phyloP scores from a whole-genome alignment of 352 stramenopile genomes.

The Globisporangium alternatum region DNA sequence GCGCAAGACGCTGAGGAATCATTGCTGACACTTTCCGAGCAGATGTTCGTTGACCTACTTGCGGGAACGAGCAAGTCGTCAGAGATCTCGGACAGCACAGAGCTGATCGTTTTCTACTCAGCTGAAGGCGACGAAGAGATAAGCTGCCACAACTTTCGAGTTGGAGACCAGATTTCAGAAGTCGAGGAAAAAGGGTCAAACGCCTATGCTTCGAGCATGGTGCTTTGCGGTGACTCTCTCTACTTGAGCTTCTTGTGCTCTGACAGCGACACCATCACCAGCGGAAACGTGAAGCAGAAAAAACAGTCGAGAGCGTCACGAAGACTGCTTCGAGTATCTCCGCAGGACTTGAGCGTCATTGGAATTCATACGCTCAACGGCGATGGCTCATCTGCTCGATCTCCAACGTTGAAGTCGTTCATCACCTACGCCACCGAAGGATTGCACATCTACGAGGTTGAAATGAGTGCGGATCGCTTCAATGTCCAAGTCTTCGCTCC shows the following conservation, averaged over 20 bases:
- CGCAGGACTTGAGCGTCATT: slow-evolving; percentile 14
- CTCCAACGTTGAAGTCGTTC: slow-evolving; percentile 21
- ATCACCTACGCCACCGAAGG: slow-evolving; percentile 52
- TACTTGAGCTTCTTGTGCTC: slow-evolving; percentile 47
- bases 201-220: slow-evolving; percentile 47
- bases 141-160: slow-evolving; percentile 22
- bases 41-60: slow-evolving; percentile 29
- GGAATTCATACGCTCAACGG: slow-evolving; percentile 4
- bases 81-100: slow-evolving; percentile 23
- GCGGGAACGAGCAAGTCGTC: slow-evolving; percentile 12
- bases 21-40: slow-evolving; percentile 17
- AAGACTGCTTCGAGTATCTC: slow-evolving; percentile 27
- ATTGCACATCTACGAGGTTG: slow-evolving; percentile 50
- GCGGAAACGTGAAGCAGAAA: slow-evolving; percentile 14
- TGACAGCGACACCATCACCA: slow-evolving; percentile 14
- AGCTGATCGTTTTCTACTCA: slow-evolving; percentile 29
- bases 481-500: slow-evolving; percentile 37
- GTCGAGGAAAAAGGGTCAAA: slow-evolving; percentile 27
- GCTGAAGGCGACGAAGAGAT: slow-evolving; percentile 15
- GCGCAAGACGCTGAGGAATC: slow-evolving; percentile 11
- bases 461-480: slow-evolving; percentile 32
- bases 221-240: slow-evolving; percentile 37
- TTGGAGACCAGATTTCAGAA: slow-evolving; percentile 30
- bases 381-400: slow-evolving; percentile 8
- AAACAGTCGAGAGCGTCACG: slow-evolving; percentile 13